These are phyloP conservation scores for Peniophora sp. DNA, from an alignment of 1,284 basidiomycete genomes.

Conservation along the genomic window DNA sequence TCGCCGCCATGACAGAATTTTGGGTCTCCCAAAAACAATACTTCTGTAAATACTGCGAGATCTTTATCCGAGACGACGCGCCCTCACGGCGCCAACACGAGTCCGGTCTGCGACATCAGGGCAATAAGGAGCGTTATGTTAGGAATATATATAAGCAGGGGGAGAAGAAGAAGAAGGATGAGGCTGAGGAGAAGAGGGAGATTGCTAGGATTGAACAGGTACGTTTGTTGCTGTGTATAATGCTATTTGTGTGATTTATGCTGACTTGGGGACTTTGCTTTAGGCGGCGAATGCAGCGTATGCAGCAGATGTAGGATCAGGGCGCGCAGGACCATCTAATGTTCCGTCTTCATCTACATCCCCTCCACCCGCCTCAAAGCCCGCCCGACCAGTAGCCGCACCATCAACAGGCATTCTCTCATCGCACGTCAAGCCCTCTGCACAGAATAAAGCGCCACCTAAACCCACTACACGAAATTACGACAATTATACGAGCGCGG, in stretches of 20 bases:
- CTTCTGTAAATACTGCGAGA: slow-evolving; percentile 84
- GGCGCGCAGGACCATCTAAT: slow-evolving; percentile 33
- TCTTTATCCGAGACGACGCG: slow-evolving; percentile 88
- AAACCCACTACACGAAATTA: slow-evolving; percentile 28
- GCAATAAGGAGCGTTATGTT: slow-evolving; percentile 89
- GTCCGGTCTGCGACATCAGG: slow-evolving; percentile 89
- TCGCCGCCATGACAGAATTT: slow-evolving; percentile 64
- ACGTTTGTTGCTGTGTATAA: not conserved
- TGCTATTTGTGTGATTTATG: not conserved
- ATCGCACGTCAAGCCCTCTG: not conserved
- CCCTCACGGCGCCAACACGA: slow-evolving; percentile 93
- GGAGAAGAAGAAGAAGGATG: slow-evolving; percentile 81
- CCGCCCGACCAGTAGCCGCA: slow-evolving; percentile 28
- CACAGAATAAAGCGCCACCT: not conserved
- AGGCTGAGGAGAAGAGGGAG: slow-evolving; percentile 79
- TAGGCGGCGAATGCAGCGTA: slow-evolving; percentile 72
- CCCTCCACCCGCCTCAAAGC: slow-evolving; percentile 26
- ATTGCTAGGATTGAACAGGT: slow-evolving; percentile 84
- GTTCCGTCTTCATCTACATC: slow-evolving; percentile 21
- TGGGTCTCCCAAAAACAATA: slow-evolving; percentile 84
- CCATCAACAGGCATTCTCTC: not conserved
- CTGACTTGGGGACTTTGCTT: no score
- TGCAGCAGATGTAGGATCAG: slow-evolving; percentile 65
- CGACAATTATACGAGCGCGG: slow-evolving; percentile 83
- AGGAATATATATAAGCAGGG: slow-evolving; percentile 90